Evolutionary conservation across 257 asterid species (phyloP), one percentile per base, ranked within the genome.

Genomic region (Dorcoceras hygrometricum): DNA sequence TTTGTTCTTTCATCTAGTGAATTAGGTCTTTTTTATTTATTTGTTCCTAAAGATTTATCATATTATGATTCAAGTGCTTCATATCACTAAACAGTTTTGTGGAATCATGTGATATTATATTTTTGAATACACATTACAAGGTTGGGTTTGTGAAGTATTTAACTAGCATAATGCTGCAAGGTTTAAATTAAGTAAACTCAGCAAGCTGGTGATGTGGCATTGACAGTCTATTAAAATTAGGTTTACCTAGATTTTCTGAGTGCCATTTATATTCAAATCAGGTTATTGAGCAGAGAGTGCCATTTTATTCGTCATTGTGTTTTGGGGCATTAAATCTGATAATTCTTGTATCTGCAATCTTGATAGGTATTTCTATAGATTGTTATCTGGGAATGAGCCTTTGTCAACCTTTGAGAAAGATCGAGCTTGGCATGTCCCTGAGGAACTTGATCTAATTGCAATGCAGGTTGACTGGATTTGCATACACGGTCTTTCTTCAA

Each of bases 381-480:
- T 93, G 78, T 56, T 81, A 66, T 82, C 82, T 61, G 97, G 99
- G 66, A 68, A 80, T 53, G 96, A 83, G 64, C 81, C 81, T 62
- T 46, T 86, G 76, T 85, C 97, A 51, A 68, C 78, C 73, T 90
- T 90, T 20, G 96, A 88, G 75, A 90, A 83, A 78, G 95, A 69
- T 78, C 85, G 90, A 55, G 96, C 95, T 63, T 90, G 99, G 97
- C 96, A 93, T 80, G 88, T 90, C 62, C 83, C 92, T 27, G 90
- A 88, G 81, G 84, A 86, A 39, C 90, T 93, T 72, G 80, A 86
- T 73, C 74, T 86, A 73, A 79, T 51, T 57, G 73, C 88, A 25
- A 93, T 93, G 97, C 93, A 84, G 99, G 99, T 88, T 73, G 68
- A 60, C 68, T 57, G 36, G 25, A 24, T 62, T 34, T 25, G 69